Conservation (phyloP, 1,284 basidiomycete species). For the Ustilago crameri region DNA sequence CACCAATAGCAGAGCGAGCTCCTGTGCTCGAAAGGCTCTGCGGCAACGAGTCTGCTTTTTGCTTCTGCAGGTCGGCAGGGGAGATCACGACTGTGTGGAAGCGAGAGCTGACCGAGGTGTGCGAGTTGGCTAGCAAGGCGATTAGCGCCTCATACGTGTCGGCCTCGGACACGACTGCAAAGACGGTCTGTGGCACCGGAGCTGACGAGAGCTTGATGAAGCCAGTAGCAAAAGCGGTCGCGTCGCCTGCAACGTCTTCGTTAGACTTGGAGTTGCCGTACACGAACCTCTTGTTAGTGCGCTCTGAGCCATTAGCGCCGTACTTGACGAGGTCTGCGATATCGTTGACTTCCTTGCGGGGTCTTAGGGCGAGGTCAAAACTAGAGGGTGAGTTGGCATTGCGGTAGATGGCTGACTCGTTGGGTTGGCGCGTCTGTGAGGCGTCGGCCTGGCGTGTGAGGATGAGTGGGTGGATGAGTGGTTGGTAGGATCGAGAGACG, state of each 20-base stretch:
- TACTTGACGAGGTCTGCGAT: conserved; percentile 48
- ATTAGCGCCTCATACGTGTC: conserved; percentile 44
- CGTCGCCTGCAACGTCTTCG: conserved; percentile 40
- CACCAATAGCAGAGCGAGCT: conserved; percentile 30
- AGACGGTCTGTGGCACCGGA: conserved; percentile 25
- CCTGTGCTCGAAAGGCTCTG: conserved; percentile 16
- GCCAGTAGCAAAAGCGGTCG: conserved; percentile 50
- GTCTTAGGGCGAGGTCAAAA: conserved; percentile 62
- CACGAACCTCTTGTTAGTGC: conserved; percentile 24
- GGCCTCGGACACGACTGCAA: conserved; percentile 40
- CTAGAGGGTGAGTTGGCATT: conserved; percentile 65
- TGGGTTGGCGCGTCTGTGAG: conserved; percentile 52
- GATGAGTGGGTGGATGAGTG: conserved; percentile 65
- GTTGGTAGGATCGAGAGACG: conserved; percentile 54
- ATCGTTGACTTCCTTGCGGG: conserved; percentile 47
- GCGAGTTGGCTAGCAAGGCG: conserved; percentile 45
- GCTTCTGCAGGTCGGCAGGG: conserved; percentile 16
- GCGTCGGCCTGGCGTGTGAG: conserved; percentile 63
- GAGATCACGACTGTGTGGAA: conserved; percentile 47
- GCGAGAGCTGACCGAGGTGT: conserved; percentile 33
- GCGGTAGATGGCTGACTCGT: conserved; percentile 63
- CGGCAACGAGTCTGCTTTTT: conserved; percentile 22
- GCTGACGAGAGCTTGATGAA: conserved; percentile 45
- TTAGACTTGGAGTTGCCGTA: conserved; percentile 45
- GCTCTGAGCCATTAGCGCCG: conserved; percentile 38